Evolutionary conservation across 306 rosid species (phyloP), one percentile per base, ranked within the genome.

Genomic region (Castanea sativa): DNA sequence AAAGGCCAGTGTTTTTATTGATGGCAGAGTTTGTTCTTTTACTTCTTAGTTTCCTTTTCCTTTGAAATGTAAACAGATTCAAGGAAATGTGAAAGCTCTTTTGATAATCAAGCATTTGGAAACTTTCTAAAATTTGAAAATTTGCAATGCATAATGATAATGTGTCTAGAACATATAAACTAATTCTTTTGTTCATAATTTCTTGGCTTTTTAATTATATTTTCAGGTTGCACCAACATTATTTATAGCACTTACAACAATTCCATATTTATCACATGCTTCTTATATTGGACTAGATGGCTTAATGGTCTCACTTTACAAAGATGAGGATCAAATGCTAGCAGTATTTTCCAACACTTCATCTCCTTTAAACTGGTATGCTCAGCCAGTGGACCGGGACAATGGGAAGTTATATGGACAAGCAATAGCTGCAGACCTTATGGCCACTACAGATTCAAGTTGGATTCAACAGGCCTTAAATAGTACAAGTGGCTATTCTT

Each of bases 221-320:
- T 15, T 84, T 72, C 79, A 85, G 88, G 81, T 85, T 27, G 78
- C 78, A 1, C 83, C 80, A 32, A 4, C 29, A 32, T 71, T 81
- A 49, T 78, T 74, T 78, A 49, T 73, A 43, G 73, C 75, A 13
- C 49, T 85, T 35, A 69, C 71, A 10, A 77, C 49, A n/a, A 70
- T 55, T 21, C 81, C 85, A 32, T 58, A 78, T 23, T 18, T 81
- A 21, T 0, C 0, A 21, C 0, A 21, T 63, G 57, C 76, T 51
- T 69, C 88, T 21, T 85, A 81, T 16, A 6, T 71, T 7, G 83
- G 83, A 30, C 3, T 9, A 5, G 76, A 75, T 60, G 85, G 83
- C 13, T 15, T 52, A 6, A 12, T 75, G 13, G 81, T 74, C 52
- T 81, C 85, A 45, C 8, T 74, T 51, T 32, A 55, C 55, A 76